Evolutionary conservation across 2,329 filamentous ascomycete genomes (phyloP).

Genomic region (Fusarium transvaalense): DNA sequence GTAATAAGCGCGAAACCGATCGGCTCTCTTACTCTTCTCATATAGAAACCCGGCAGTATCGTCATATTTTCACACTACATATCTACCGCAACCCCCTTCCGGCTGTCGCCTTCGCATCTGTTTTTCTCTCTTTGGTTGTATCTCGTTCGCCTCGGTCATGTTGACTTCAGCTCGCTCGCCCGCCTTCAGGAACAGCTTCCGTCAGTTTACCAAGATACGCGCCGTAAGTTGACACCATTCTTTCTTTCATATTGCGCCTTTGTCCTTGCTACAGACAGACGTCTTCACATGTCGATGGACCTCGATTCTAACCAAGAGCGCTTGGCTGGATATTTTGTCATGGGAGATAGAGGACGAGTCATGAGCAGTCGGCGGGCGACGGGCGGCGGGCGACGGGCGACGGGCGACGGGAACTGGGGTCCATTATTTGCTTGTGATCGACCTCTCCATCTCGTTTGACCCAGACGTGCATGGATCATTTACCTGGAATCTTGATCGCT

Average conservation of each 20-base stretch:
- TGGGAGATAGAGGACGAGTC: constrained; percentile 19
- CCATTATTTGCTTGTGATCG: constrained; percentile 32
- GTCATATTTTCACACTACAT: constrained; percentile 16
- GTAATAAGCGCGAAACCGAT: constrained; percentile 32
- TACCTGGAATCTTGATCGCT: constrained; percentile 1
- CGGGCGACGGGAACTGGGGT: constrained; percentile 23
- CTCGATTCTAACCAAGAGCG: not conserved
- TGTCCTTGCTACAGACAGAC: not conserved
- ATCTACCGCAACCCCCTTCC: constrained; percentile 14
- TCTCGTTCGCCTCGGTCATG: constrained; percentile 50
- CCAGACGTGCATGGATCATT: constrained; percentile 5
- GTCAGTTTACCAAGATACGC: constrained; percentile 49
- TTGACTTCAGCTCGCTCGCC: constrained; percentile 52
- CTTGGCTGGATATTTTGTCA: constrained; percentile 4
- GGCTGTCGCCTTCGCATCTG: constrained; percentile 7
- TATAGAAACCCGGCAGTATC: constrained; percentile 34
- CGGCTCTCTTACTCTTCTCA: constrained; percentile 25
- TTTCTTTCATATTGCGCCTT: not conserved
- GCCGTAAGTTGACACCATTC: constrained; percentile 36
- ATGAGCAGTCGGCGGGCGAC: constrained; percentile 18
- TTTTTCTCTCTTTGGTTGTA: constrained; percentile 10
- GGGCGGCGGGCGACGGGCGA: constrained; percentile 16
- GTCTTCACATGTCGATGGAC: constrained; percentile 6
- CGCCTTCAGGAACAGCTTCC: constrained; percentile 53
- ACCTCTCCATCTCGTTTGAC: constrained; percentile 17